A percentile compares a stretch with the other conserved stretches of the same genome.
Conservation (phyloP, 108 stramenopile species). For the Fragilariopsis cylindrus region DNA sequence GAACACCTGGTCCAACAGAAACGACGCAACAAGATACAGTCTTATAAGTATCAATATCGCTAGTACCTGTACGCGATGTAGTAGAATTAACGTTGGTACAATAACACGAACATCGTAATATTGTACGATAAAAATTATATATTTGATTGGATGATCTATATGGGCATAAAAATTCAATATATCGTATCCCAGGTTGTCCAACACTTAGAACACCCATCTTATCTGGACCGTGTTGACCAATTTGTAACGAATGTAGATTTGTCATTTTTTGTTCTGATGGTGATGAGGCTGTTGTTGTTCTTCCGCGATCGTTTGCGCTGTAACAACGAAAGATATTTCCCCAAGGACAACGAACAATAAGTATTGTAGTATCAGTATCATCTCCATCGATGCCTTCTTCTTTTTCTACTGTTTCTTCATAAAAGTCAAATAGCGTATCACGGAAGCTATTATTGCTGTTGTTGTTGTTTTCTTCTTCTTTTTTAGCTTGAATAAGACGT, state of each 20-base stretch:
- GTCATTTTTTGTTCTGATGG: slow-evolving; percentile 20
- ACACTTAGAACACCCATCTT: slow-evolving; percentile 22
- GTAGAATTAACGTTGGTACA: too few species aligned
- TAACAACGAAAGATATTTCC: slow-evolving; percentile 30
- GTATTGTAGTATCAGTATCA: background rate
- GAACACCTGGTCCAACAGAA: slow-evolving; percentile 53
- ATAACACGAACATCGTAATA: slow-evolving; percentile 27
- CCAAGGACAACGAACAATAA: slow-evolving; percentile 28
- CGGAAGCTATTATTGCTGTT: slow-evolving; percentile 8
- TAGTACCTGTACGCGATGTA: too few species aligned
- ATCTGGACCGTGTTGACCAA: slow-evolving; percentile 10
- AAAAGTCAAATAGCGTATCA: slow-evolving; percentile 44
- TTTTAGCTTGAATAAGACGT: slow-evolving; percentile 18
- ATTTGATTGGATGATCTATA: slow-evolving; percentile 28
- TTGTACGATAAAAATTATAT: slow-evolving; percentile 45
- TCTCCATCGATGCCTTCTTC: slow-evolving; percentile 1
- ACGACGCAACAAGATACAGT: slow-evolving; percentile 31
- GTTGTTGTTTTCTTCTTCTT: background rate
- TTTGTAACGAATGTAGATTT: slow-evolving; percentile 10
- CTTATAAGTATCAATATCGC: slow-evolving; percentile 19
- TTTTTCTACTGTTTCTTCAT: slow-evolving; percentile 38
- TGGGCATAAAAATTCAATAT: slow-evolving; percentile 49
- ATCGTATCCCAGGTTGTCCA: slow-evolving; percentile 34
- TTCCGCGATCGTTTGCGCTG: slow-evolving; percentile 7
- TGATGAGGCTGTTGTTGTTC: background rate